These are phyloP conservation scores for Cerioporus squamosus DNA, from an alignment of 1,284 basidiomycete genomes.

Conservation along the genomic window DNA sequence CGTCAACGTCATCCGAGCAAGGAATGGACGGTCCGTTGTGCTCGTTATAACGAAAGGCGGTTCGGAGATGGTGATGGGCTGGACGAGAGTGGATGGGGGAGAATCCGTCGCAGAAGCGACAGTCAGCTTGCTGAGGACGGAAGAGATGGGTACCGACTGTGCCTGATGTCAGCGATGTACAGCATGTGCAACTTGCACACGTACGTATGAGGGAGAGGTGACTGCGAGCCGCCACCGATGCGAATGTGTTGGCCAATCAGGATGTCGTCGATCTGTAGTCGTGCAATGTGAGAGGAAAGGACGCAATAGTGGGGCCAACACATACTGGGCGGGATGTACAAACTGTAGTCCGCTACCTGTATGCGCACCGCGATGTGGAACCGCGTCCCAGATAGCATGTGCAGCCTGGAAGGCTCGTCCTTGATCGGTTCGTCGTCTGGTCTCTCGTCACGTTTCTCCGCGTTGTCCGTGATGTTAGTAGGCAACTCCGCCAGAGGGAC, in stretches of 20 bases:
- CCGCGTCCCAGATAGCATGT: slow-evolving; percentile 44
- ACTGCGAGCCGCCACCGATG: slow-evolving; percentile 76
- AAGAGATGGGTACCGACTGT: slow-evolving; percentile 58
- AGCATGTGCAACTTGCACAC: slow-evolving; percentile 28
- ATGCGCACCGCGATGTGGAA: slow-evolving; percentile 73
- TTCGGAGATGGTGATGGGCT: slow-evolving; percentile 41
- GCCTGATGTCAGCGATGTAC: neutral
- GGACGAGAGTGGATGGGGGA: slow-evolving; percentile 38
- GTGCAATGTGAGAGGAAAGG: neutral
- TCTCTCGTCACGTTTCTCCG: neutral
- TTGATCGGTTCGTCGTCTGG: neutral
- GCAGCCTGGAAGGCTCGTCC: neutral
- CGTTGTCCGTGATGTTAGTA: neutral
- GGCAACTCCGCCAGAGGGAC: slow-evolving; percentile 11
- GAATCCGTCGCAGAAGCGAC: slow-evolving; percentile 51
- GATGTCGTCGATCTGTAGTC: slow-evolving; percentile 46
- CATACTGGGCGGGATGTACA: slow-evolving; percentile 62
- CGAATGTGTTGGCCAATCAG: slow-evolving; percentile 45
- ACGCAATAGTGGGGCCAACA: neutral
- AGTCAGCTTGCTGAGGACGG: slow-evolving; percentile 53
- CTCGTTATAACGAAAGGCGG: slow-evolving; percentile 66
- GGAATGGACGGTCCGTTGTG: slow-evolving; percentile 61
- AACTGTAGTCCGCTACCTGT: slow-evolving; percentile 63
- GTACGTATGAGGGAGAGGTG: slow-evolving; percentile 72
- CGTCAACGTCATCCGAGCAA: slow-evolving; percentile 61